phyloP scores from a whole-genome alignment of 331 rosid genomes.

The Arachis monticola region DNA sequence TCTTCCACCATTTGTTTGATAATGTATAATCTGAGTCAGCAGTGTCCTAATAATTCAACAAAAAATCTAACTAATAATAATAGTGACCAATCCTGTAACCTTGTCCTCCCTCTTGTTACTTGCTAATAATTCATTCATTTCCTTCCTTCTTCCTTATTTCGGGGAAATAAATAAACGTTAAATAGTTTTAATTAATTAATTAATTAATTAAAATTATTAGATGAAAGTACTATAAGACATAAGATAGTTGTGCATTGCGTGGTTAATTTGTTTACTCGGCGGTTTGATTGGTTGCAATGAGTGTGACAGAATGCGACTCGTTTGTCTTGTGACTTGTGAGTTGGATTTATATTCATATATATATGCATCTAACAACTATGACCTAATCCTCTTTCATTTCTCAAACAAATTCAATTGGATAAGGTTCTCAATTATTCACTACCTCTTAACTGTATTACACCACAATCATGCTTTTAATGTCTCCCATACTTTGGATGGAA shows the following conservation, averaged over 20 bases:
- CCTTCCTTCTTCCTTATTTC: background rate
- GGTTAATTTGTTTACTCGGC: background rate
- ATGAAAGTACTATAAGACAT: background rate
- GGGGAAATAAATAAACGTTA: background rate
- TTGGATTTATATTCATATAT: background rate
- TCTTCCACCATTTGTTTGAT: no score
- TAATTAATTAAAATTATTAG: no score
- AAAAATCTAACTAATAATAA: no score
- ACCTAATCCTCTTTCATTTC: background rate
- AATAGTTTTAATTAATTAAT: no score
- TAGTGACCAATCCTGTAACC: background rate
- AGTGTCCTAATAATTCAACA: background rate
- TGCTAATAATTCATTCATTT: background rate
- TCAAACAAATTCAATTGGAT: background rate
- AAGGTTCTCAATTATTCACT: background rate
- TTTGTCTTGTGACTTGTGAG: background rate
- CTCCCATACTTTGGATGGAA: no score
- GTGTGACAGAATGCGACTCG: background rate
- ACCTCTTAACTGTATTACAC: background rate
- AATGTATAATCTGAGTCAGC: background rate
- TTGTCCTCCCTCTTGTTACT: background rate
- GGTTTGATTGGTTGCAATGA: background rate
- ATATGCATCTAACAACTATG: conserved; percentile 1
- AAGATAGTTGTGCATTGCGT: background rate
- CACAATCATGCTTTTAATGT: background rate